Percentiles rank a stretch among this genome's conserved stretches.
Conservation (phyloP, 2,329 filamentous ascomycete species). For the Drechslerella coelobrocha region DNA sequence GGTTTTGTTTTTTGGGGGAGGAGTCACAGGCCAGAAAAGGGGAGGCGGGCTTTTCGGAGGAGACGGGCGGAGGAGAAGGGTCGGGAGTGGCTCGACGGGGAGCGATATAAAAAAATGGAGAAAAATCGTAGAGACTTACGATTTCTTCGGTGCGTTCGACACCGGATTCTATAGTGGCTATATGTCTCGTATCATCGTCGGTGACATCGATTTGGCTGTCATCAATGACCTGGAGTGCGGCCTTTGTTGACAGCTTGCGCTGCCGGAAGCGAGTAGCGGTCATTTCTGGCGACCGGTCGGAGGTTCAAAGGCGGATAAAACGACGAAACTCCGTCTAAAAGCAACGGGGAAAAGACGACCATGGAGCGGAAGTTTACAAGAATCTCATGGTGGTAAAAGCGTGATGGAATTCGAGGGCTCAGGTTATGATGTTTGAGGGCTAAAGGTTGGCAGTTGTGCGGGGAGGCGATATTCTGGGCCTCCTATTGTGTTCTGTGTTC, state of each 20-base stretch:
- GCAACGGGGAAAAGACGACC: conserved; percentile 70
- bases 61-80: conserved; percentile 20
- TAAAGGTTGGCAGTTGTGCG: conserved; percentile 62
- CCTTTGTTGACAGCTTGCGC: conserved; percentile 92
- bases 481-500: conserved; percentile 47
- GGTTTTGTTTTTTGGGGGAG: conserved; percentile 18
- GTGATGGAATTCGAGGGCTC: conserved; percentile 64
- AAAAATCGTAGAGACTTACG: conserved; percentile 69
- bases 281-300: conserved; percentile 55
- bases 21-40: conserved; percentile 35
- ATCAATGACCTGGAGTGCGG: conserved; percentile 81
- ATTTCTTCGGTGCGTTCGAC: conserved; percentile 98
- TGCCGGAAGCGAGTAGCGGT: conserved; percentile 61
- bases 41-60: conserved; percentile 30
- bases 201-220: conserved; percentile 88
- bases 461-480: conserved; percentile 57
- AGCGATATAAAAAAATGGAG: conserved; percentile 52
- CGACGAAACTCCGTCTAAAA: conserved; percentile 63
- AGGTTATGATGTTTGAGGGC: conserved; percentile 66
- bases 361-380: conserved; percentile 68
- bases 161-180: conserved; percentile 86
- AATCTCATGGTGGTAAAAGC: conserved; percentile 63
- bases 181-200: conserved; percentile 85
- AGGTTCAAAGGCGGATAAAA: conserved; percentile 56
- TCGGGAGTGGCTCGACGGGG: conserved; percentile 34